Base-by-base conservation (phyloP, 192 early-diverging fungal genomes). In the Fimicolochytrium jonesii region DNA sequence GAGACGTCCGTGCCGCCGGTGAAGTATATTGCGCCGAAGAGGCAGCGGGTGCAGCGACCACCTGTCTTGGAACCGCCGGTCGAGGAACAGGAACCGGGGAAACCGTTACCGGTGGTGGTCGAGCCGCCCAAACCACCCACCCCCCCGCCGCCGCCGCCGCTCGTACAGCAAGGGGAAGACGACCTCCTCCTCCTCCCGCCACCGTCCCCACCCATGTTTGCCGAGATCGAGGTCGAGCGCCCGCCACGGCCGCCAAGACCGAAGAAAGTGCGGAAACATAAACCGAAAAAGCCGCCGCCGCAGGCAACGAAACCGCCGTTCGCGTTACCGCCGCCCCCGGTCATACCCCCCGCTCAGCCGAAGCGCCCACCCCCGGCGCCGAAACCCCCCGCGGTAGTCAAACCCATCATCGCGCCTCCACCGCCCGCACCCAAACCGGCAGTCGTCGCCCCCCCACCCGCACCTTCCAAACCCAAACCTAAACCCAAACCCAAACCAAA, bases 201-300 rank as follows among this genome's bases (percentile, higher is more conserved):
- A 26, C 49, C 52, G 22, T 64, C 62, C 17, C 62, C 62, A 17
- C 62, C 62, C 5, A 41, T 64, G 49, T 64, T 64, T 45, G 53
- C 53, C 11, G 62, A 64, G 52, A 35, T 50, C 9, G 62, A 52
- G 29, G 47, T 61, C 1, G 48, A 30, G 11, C 28, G 47, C 13
- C 46, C 48, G 18, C 10, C 18, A 1, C 56, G 56, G 26, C 29
- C 29, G 26, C 18, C 31, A 23, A 15, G 35, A 34, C 17, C 22
- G 23, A 61, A 55, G 37, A 64, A 64, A 29, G 43, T 26, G 22
- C 41, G 3, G 35, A 43, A 55, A 28, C 13, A n/a, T 13, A 55
- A 64, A 55, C 25, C 37, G 18, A 11, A 25, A 6, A 56, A 56
- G 54, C 41, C 15, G 1, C 41, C 15, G 41, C 15, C 41, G 15